These are phyloP conservation scores for Backusella parvicylindrica DNA, from an alignment of 192 early-diverging fungal genomes.

Conservation along the genomic window DNA sequence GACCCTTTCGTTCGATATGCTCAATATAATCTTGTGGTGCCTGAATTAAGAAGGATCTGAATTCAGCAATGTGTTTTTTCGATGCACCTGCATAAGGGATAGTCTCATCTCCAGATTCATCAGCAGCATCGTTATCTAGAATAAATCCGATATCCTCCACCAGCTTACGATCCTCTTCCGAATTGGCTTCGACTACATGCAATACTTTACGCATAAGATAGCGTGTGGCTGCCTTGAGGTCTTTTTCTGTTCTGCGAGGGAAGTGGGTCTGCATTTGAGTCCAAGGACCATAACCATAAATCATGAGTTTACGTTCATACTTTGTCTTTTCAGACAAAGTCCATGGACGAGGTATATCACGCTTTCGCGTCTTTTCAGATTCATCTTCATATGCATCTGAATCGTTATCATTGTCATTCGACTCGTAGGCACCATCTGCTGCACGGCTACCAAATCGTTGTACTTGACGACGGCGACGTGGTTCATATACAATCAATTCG, in stretches of 20 bases:
- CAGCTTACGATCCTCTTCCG: constrained; percentile 58
- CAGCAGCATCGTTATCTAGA: constrained; percentile 35
- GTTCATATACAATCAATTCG: constrained; percentile 66
- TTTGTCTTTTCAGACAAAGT: constrained; percentile 51
- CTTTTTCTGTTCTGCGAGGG: constrained; percentile 53
- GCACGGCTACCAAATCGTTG: constrained; percentile 45
- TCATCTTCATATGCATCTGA: constrained; percentile 48
- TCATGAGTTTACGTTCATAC: constrained; percentile 60
- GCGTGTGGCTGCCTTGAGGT: constrained; percentile 56
- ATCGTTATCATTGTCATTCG: constrained; percentile 44
- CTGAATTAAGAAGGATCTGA: constrained; percentile 63
- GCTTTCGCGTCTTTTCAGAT: constrained; percentile 32
- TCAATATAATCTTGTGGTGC: constrained; percentile 75
- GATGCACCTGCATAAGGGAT: constrained; percentile 63
- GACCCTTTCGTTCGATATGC: constrained; percentile 62
- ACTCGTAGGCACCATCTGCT: constrained; percentile 35
- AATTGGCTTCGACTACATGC: constrained; percentile 40
- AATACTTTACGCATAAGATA: constrained; percentile 51
- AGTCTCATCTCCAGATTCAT: constrained; percentile 41
- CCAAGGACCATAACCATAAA: constrained; percentile 62
- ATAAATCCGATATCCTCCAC: constrained; percentile 58
- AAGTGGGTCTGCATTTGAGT: constrained; percentile 57
- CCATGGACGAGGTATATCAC: constrained; percentile 38
- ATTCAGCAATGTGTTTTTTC: constrained; percentile 64
- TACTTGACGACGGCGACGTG: constrained; percentile 61